Base-by-base conservation (phyloP, 306 rosid species). In the Betula pendula region DNA sequence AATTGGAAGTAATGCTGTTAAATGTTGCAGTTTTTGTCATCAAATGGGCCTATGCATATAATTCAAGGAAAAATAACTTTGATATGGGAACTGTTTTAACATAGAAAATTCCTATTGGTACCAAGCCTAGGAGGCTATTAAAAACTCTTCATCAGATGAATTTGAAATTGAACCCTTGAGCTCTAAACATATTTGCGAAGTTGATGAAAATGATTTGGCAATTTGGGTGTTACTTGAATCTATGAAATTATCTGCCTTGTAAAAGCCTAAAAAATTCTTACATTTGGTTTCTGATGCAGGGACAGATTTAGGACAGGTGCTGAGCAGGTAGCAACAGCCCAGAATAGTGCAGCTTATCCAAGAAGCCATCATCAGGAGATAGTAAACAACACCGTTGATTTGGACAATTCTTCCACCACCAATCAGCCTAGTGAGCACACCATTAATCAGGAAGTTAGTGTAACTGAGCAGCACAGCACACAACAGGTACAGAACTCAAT, bases 281-380 rank as follows among this genome's bases (percentile, higher is more conserved):
- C n/a, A 6, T 16, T 24, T 45, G 58, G 29, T 19, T 24, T 62
- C 8, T 7, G 16, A 80, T 86, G 49, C 85, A 95, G 99, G 94
- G 89, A 84, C 86, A 88, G 56, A 77, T 92, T 95, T 68, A 81
- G 72, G 77, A 20, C 51, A 6, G 75, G 76, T 1, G 58, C 35
- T 22, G 85, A 88, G 56, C 75, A 68, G 31, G 81, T 53, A 35
- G 65, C 48, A 15, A 69, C 66, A 50, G 51, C 56, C 2, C 85
- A 75, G 5, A 52, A 62, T 69, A 89, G 85, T 66, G 78, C 42
- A 60, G 66, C 78, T n/a, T 16, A 16, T 31, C 48, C 80, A 24
- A 86, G 49, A 77, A 82, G 19, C 71, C 63, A 81, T 72, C 50
- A 0, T 1, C 55, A 2, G 69, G 88, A 85, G 71, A 69, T 35